Conservation (phyloP, 2,329 filamentous ascomycete species). For the Juglanconis oblonga region DNA sequence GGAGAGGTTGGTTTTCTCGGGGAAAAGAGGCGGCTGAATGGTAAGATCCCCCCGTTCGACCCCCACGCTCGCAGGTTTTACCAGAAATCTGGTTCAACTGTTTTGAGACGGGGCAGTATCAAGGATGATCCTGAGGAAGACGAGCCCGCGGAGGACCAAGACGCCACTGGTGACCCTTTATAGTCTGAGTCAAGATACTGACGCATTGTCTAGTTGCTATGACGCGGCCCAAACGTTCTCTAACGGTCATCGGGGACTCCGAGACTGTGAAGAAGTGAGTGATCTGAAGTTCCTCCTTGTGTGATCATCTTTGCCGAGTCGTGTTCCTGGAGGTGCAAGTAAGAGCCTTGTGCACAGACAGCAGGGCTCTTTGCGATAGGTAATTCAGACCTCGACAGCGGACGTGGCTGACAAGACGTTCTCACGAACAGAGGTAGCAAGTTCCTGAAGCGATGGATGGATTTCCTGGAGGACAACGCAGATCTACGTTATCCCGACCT, state of each 20-base stretch:
- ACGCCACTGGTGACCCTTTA: neutral
- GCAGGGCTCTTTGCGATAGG: conserved; percentile 1
- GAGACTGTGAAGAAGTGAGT: conserved; percentile 87
- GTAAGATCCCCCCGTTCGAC: conserved; percentile 41
- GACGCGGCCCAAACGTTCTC: conserved; percentile 87
- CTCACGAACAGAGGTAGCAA: conserved; percentile 64
- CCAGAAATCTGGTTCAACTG: neutral
- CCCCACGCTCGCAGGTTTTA: neutral
- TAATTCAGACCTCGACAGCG: neutral
- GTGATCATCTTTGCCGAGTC: neutral
- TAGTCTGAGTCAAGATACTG: conserved; percentile 22
- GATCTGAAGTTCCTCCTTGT: conserved; percentile 10
- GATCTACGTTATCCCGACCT: conserved; percentile 86
- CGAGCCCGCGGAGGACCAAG: too few species aligned
- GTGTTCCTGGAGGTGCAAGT: neutral
- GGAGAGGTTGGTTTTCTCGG: conserved; percentile 89
- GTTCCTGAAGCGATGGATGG: conserved; percentile 91
- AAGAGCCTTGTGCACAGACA: conserved; percentile 3
- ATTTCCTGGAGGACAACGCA: conserved; percentile 81
- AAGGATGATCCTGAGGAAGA: too few species aligned
- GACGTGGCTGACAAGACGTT: conserved; percentile 18
- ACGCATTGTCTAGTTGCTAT: conserved; percentile 70
- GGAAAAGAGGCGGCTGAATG: conserved; percentile 89
- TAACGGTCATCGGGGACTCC: conserved; percentile 89
- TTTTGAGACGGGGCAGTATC: neutral